phyloP scores from a whole-genome alignment of 208 protist genomes.

The Kentomonas sorsogonicus region DNA sequence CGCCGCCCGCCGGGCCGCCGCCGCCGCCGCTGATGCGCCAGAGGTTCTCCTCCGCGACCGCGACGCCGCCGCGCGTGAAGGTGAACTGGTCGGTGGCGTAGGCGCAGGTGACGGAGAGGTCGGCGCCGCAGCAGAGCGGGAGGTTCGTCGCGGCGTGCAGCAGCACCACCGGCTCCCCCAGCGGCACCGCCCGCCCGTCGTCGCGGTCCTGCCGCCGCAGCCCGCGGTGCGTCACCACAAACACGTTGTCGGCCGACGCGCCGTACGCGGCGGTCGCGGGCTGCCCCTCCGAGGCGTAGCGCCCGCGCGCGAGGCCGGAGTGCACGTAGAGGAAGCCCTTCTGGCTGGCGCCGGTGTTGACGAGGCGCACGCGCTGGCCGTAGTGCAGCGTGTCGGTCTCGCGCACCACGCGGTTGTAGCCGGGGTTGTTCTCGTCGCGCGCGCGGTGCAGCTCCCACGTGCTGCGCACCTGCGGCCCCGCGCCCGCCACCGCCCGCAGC shows the following conservation, averaged over 20 bases:
- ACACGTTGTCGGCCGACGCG: constrained; percentile 59
- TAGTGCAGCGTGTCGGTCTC: constrained; percentile 70
- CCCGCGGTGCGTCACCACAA: constrained; percentile 48
- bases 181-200: constrained; percentile 45
- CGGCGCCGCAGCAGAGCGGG: constrained; percentile 55
- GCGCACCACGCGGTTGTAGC: constrained; percentile 41
- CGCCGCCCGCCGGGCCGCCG: constrained; percentile 1
- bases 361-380: constrained; percentile 74
- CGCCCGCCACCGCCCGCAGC: constrained; percentile 23
- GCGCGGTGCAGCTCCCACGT: constrained; percentile 69
- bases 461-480: constrained; percentile 41
- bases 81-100: constrained; percentile 32
- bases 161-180: constrained; percentile 71
- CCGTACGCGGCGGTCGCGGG: constrained; percentile 36
- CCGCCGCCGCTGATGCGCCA: constrained; percentile 53
- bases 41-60: constrained; percentile 52
- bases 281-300: constrained; percentile 40
- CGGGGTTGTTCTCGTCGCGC: constrained; percentile 63
- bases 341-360: constrained; percentile 50
- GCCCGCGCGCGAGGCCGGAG: constrained; percentile 39
- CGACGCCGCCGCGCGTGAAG: constrained; percentile 37
- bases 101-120: constrained; percentile 55
- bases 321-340: constrained; percentile 70
- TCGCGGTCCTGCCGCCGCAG: constrained; percentile 41
- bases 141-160: constrained; percentile 68